Evolutionary conservation across 2,329 filamentous ascomycete genomes (phyloP), one percentile per base, ranked within the genome.

Genomic region (Nigrospora oryzae): DNA sequence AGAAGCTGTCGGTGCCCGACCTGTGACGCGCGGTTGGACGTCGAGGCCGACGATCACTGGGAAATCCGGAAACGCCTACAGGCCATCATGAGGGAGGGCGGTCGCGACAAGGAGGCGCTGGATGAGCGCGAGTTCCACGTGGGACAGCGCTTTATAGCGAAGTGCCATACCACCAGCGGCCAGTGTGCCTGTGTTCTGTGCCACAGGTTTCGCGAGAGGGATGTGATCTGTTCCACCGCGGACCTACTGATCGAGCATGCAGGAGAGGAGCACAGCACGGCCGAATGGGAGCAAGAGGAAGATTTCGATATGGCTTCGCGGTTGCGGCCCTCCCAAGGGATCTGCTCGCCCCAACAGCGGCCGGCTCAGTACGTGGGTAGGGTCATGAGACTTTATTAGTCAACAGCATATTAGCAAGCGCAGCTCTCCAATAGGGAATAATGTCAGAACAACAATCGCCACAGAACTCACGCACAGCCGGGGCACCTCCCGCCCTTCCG

Each of bases 131-230:
- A 53, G 17, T 63, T 60, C 47, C 48, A 58, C 31, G 43, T 64
- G 11, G 62, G 56, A 13, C 56, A 61, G 44, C 56, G 63, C 16
- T 67, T 67, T 42, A 46, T 65, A 11, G 55, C 62, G 43, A 66
- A 67, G 48, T 67, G 63, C 41, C 64, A 66, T 45, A 60, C 60
- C 4, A 51, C 55, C 15, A 52, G 55, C 14, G 49, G 50, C 11
- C 58, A 59, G 38, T 66, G 51, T 38, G 59, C 62, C 3, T 66
- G 63, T 42, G 60, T 55, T 33, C 47, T 65, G 17, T 66, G 62
- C 44, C 53, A 50, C 17, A 46, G 48, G 15, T 40, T 56, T 28
- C 48, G 57, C 13, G 54, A 58, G 14, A 45, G 51, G 16, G 60
- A 62, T 35, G 53, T 57, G 4, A 34, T 64, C 3, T 64, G 57